phyloP scores from a whole-genome alignment of 2,329 filamentous ascomycete species.

The Ophiocordyceps sinensis region DNA sequence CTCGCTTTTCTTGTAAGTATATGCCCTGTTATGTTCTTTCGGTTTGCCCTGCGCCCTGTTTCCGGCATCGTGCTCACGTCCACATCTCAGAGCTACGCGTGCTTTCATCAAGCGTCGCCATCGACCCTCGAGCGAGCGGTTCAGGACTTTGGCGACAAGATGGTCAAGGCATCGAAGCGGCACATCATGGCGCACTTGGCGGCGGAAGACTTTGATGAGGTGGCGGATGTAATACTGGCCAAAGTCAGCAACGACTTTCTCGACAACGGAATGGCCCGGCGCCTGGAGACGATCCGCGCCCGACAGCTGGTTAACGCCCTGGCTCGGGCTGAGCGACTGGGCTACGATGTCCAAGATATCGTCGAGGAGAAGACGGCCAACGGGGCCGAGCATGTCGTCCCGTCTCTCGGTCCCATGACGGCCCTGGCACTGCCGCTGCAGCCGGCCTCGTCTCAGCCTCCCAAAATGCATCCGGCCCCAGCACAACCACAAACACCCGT shows the following conservation, averaged over 20 bases:
- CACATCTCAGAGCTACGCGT: constrained; percentile 29
- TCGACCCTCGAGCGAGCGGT: constrained; percentile 23
- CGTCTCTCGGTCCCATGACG: constrained; percentile 9
- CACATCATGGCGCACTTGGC: constrained; percentile 28
- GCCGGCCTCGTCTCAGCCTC: not conserved
- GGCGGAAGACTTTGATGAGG: constrained; percentile 27
- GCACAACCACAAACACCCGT: too few relatives aligned
- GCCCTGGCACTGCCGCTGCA: constrained; percentile 2
- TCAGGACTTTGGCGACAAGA: constrained; percentile 28
- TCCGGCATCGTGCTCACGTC: constrained; percentile 15
- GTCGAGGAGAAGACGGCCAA: constrained; percentile 23
- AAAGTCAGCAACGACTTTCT: constrained; percentile 35
- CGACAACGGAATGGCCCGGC: constrained; percentile 34
- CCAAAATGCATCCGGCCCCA: not conserved
- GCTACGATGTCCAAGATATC: constrained; percentile 37
- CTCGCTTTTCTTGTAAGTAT: constrained; percentile 34
- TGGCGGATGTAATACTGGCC: constrained; percentile 27
- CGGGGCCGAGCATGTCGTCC: constrained; percentile 22
- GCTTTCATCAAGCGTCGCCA: constrained; percentile 28
- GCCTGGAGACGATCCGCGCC: constrained; percentile 38
- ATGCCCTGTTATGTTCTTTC: not conserved
- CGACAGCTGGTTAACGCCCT: constrained; percentile 41
- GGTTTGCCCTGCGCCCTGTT: too few relatives aligned
- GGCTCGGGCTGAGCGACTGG: constrained; percentile 40
- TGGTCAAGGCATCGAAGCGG: constrained; percentile 24